Percentiles rank a stretch among this genome's conserved stretches.
phyloP scores from a whole-genome alignment of 2,329 filamentous ascomycete genomes.

The Fusarium luffae region DNA sequence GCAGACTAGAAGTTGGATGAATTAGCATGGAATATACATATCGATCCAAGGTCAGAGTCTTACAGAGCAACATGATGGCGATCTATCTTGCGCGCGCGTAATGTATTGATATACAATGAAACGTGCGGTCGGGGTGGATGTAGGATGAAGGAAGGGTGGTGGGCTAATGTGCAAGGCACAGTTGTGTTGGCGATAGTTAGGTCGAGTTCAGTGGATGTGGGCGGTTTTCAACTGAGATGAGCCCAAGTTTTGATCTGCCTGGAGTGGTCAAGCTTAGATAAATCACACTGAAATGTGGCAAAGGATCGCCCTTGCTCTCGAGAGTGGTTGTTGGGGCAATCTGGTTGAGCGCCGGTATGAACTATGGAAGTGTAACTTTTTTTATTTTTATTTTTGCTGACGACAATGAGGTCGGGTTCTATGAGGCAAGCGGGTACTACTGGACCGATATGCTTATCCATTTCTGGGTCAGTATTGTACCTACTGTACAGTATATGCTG shows the following conservation, averaged over 20 bases:
- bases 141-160: neutral
- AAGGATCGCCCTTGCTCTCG: neutral
- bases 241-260: neutral
- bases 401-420: neutral
- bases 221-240: neutral
- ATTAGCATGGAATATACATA: constrained; percentile 27
- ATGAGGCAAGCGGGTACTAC: neutral
- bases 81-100: neutral
- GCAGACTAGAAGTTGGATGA: constrained; percentile 68
- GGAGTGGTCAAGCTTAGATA: neutral
- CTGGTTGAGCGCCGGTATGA: neutral
- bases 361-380: constrained; percentile 18
- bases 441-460: neutral
- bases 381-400: neutral
- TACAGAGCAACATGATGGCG: constrained; percentile 74
- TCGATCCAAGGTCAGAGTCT: constrained; percentile 23
- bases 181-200: neutral
- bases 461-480: neutral
- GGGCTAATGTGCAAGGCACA: neutral
- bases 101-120: neutral
- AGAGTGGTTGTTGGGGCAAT: neutral
- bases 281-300: neutral
- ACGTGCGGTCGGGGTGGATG: neutral
- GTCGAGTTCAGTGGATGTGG: neutral
- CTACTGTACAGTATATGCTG: neutral